Percentiles rank a stretch among this genome's conserved stretches.
phyloP scores from a whole-genome alignment of 768 basidiomycete species.

The Termitomyces heimii region DNA sequence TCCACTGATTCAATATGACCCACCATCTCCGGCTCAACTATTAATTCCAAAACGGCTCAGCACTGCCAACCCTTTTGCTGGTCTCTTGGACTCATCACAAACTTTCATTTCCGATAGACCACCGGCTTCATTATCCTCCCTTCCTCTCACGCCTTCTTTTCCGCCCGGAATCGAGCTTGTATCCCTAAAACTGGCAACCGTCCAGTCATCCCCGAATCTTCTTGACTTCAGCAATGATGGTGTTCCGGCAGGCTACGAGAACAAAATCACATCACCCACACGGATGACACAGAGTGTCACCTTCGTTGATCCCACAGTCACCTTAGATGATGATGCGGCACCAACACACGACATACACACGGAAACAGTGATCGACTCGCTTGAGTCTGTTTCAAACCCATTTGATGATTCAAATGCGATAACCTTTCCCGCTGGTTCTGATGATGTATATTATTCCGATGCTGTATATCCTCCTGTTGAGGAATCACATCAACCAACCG shows the following conservation, averaged over 20 bases:
- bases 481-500: background rate
- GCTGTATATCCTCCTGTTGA: background rate
- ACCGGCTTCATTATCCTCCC: constrained; percentile 2
- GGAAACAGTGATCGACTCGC: background rate
- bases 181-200: background rate
- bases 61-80: constrained; percentile 8
- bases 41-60: constrained; percentile 3
- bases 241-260: background rate
- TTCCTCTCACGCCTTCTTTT: constrained; percentile 5
- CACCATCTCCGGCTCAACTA: background rate
- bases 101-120: constrained; percentile 1
- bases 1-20: constrained; percentile 4
- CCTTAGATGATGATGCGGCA: background rate
- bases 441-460: background rate
- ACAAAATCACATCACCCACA: background rate
- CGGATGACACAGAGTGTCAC: background rate
- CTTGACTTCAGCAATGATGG: constrained; percentile 5
- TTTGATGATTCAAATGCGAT: constrained; percentile 10
- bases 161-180: constrained; percentile 7
- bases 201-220: background rate
- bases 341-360: background rate
- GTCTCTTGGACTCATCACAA: background rate
- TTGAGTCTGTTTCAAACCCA: constrained; percentile 2
- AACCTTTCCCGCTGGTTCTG: background rate
- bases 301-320: background rate